These are phyloP conservation scores for Diaporthe vaccinii DNA, from an alignment of 2,329 filamentous ascomycete species.

Conservation along the genomic window DNA sequence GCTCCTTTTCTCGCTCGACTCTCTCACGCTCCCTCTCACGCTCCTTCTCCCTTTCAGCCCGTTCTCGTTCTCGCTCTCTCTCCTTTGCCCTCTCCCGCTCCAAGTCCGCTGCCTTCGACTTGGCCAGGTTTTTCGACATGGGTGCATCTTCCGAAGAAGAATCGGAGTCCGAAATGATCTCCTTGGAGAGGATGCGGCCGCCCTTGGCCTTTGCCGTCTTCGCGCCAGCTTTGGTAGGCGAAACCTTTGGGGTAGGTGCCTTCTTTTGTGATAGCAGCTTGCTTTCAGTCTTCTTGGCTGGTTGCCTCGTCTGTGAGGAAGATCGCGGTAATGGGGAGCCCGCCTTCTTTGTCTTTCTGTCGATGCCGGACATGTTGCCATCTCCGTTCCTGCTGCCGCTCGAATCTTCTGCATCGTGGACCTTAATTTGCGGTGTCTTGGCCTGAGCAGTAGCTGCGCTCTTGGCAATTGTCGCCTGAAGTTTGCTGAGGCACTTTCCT, in stretches of 20 bases:
- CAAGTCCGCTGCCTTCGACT: conserved; percentile 42
- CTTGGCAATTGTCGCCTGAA: conserved; percentile 71
- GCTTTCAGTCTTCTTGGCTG: conserved; percentile 71
- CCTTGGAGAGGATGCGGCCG: conserved; percentile 66
- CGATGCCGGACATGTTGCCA: conserved; percentile 51
- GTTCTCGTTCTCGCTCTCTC: conserved; percentile 26
- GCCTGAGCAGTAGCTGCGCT: conserved; percentile 57
- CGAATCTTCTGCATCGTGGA: conserved; percentile 65
- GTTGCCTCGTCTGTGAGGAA: conserved; percentile 62
- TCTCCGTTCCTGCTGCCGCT: conserved; percentile 58
- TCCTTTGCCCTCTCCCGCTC: conserved; percentile 35
- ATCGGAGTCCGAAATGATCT: conserved; percentile 67
- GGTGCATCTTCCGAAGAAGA: conserved; percentile 66
- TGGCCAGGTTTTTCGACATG: conserved; percentile 52
- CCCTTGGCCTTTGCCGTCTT: conserved; percentile 52
- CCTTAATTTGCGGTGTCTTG: conserved; percentile 65
- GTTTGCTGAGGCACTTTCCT: conserved; percentile 72
- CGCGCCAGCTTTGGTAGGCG: conserved; percentile 57
- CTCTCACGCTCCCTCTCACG: conserved; percentile 35
- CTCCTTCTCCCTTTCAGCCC: conserved; percentile 20
- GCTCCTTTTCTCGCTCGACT: not conserved
- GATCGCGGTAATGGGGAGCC: conserved; percentile 63
- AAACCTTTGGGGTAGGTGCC: conserved; percentile 52
- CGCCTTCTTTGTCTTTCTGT: conserved; percentile 50
- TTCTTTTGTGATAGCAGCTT: conserved; percentile 61